These are phyloP conservation scores for Phtheirospermum japonicum DNA, from an alignment of 257 asterid genomes.

Conservation along the genomic window DNA sequence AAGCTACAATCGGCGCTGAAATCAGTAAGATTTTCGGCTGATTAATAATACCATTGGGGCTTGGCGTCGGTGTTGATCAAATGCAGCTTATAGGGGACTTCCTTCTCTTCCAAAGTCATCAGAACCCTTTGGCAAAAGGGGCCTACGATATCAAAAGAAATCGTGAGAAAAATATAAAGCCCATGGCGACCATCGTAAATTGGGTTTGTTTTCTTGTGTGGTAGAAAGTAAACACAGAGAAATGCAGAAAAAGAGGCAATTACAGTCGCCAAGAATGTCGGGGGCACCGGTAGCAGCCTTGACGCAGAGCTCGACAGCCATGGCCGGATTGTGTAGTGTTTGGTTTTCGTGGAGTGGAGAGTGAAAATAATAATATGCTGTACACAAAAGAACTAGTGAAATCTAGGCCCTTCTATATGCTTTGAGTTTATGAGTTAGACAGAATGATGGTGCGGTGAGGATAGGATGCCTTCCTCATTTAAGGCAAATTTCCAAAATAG, in stretches of 20 bases:
- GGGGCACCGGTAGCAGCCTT: slow-evolving; percentile 78
- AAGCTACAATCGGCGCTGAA: neutral
- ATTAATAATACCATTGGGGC: slow-evolving; percentile 63
- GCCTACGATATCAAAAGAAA: slow-evolving; percentile 39
- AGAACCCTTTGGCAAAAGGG: slow-evolving; percentile 74
- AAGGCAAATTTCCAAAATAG: too few relatives aligned
- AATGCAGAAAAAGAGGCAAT: slow-evolving; percentile 2
- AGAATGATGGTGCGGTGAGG: too few relatives aligned
- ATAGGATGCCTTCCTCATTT: too few relatives aligned
- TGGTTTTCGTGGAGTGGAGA: neutral
- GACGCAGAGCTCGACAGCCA: slow-evolving; percentile 73
- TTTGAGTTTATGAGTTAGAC: too few relatives aligned
- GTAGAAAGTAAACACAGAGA: neutral
- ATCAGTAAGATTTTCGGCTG: neutral
- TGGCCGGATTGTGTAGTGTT: slow-evolving; percentile 21
- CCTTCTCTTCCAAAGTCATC: slow-evolving; percentile 71
- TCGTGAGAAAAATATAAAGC: neutral
- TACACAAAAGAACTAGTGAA: too few relatives aligned
- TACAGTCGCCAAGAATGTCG: slow-evolving; percentile 69
- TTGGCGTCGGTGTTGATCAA: slow-evolving; percentile 54
- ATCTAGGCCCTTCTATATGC: too few relatives aligned
- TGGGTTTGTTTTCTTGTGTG: neutral
- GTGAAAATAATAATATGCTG: too few relatives aligned
- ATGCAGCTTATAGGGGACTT: slow-evolving; percentile 49
- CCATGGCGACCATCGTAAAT: neutral